A percentile compares a stretch with the other conserved stretches of the same genome.
These are phyloP conservation scores for Fusarium neocosmosporiellum DNA, from an alignment of 2,329 filamentous ascomycete species.

Conservation along the genomic window DNA sequence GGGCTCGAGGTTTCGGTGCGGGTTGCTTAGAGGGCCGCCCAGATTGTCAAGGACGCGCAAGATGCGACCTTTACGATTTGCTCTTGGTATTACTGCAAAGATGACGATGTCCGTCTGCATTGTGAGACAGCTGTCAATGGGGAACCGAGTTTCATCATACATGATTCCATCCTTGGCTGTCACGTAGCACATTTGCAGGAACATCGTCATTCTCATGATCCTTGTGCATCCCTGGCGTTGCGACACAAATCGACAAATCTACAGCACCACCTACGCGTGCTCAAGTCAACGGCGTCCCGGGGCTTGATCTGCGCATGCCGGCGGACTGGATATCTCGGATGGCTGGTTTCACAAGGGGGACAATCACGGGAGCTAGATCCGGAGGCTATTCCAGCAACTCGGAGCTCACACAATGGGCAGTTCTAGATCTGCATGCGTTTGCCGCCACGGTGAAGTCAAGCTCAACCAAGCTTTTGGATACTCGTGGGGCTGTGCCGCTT, in stretches of 20 bases:
- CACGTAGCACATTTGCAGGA: conserved; percentile 25
- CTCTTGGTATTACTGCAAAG: neutral
- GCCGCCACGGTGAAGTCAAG: conserved; percentile 29
- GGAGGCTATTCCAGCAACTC: neutral
- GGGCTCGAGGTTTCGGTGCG: conserved; percentile 2
- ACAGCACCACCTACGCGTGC: neutral
- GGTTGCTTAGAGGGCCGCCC: conserved; percentile 21
- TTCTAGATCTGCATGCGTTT: conserved; percentile 7
- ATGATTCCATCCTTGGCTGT: neutral
- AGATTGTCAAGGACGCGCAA: conserved; percentile 18
- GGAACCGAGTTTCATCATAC: conserved; percentile 23
- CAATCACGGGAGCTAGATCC: neutral
- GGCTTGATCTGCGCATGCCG: neutral
- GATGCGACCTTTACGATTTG: conserved; percentile 7
- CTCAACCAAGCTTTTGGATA: conserved; percentile 4
- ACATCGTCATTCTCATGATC: conserved; percentile 11
- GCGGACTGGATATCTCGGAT: conserved; percentile 2
- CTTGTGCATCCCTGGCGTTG: neutral
- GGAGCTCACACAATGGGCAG: neutral
- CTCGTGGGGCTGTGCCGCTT: conserved; percentile 24
- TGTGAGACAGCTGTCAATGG: conserved; percentile 26
- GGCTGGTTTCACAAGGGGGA: conserved; percentile 11
- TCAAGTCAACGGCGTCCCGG: neutral
- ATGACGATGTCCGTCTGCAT: neutral
- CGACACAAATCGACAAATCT: neutral